Conservation (phyloP, 495 filamentous ascomycete genomes). For the Lophiostoma macrostomum region DNA sequence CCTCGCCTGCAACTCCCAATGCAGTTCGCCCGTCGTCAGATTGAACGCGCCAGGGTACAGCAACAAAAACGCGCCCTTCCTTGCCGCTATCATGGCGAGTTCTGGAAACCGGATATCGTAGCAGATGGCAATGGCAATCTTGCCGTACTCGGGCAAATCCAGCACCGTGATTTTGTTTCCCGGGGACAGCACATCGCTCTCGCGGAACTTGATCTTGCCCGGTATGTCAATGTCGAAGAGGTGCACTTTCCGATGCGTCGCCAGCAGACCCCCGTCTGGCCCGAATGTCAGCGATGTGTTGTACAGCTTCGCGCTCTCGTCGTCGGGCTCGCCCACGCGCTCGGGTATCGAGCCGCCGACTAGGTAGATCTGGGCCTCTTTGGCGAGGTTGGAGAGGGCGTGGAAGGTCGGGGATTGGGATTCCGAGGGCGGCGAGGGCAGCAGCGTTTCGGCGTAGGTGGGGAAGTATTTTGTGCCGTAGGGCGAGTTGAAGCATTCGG, state of each 20-base stretch:
- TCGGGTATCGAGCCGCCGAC: conserved; percentile 94
- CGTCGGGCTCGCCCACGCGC: conserved; percentile 44
- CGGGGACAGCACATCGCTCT: conserved; percentile 81
- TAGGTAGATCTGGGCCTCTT: conserved; percentile 70
- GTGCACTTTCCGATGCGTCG: conserved; percentile 88
- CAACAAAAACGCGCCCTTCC: conserved; percentile 76
- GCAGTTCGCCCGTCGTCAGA: conserved; percentile 82
- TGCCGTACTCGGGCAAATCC: conserved; percentile 81
- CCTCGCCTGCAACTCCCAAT: conserved; percentile 81
- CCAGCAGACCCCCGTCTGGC: conserved; percentile 72
- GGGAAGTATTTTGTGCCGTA: conserved; percentile 91
- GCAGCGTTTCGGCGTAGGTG: conserved; percentile 82
- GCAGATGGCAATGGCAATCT: conserved; percentile 84
- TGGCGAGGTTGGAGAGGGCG: conserved; percentile 73
- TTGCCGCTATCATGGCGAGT: conserved; percentile 83
- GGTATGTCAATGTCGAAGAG: conserved; percentile 99
- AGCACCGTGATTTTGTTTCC: conserved; percentile 79
- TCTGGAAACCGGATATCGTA: conserved; percentile 98
- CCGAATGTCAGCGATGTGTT: conserved; percentile 86
- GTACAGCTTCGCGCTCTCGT: conserved; percentile 54
- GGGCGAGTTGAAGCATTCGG: conserved; percentile 97
- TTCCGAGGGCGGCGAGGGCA: conserved; percentile 69
- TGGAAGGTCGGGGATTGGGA: conserved; percentile 77
- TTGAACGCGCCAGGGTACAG: conserved; percentile 97
- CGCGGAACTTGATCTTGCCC: conserved; percentile 84